Conservation (phyloP, 2,329 filamentous ascomycete species). For the Teratosphaeria zuluensis region DNA sequence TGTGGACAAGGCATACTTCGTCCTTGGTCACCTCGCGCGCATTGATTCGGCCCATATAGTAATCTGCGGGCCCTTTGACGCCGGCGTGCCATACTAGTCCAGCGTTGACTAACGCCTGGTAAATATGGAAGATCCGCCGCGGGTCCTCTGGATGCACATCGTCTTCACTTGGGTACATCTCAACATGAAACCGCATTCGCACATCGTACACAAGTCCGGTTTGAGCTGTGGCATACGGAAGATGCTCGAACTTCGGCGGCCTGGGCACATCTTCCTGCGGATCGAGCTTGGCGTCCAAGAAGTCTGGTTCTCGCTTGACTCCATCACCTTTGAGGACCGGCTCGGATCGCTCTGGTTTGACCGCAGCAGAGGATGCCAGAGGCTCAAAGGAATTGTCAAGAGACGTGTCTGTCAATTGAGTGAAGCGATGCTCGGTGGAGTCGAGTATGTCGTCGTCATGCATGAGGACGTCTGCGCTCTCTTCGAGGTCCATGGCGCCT, state of each 20-base stretch:
- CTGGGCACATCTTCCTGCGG: conserved; percentile 16
- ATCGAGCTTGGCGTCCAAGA: conserved; percentile 11
- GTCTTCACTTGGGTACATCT: conserved; percentile 45
- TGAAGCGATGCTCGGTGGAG: conserved; percentile 9
- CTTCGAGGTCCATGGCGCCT: conserved; percentile 4
- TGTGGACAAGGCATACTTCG: conserved; percentile 75
- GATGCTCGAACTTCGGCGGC: conserved; percentile 24
- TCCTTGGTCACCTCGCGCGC: conserved; percentile 66
- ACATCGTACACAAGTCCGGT: conserved; percentile 64
- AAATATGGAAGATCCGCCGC: conserved; percentile 83
- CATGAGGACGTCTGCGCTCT: conserved; percentile 16
- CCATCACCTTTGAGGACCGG: conserved; percentile 16
- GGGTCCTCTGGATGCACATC: conserved; percentile 93
- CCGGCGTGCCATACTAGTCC: conserved; percentile 47
- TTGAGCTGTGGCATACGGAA: conserved; percentile 29
- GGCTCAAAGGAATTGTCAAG: not conserved
- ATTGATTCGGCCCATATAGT: conserved; percentile 57
- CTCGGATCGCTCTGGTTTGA: not conserved
- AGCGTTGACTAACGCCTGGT: conserved; percentile 72
- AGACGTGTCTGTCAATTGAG: conserved; percentile 4
- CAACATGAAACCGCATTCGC: conserved; percentile 91
- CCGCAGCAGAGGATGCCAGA: not conserved
- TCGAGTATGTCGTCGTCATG: conserved; percentile 15
- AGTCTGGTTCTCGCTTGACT: conserved; percentile 7
- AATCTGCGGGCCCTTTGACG: conserved; percentile 37